These are phyloP conservation scores for Pulveroboletus frians DNA, from an alignment of 768 basidiomycete genomes.

Conservation along the genomic window DNA sequence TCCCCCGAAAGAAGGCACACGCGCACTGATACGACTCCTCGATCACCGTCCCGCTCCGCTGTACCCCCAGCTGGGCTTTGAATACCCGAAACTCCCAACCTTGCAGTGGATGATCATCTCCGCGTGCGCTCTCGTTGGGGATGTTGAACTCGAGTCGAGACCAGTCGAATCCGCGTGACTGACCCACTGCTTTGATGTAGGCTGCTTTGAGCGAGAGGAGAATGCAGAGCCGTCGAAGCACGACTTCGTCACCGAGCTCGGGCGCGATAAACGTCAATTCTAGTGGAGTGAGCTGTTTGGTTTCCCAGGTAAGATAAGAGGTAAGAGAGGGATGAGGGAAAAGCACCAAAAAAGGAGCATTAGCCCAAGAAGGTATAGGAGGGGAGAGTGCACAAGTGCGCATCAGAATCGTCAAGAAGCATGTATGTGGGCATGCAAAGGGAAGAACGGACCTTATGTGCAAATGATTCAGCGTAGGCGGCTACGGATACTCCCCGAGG, in stretches of 20 bases:
- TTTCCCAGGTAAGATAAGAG: too few relatives aligned
- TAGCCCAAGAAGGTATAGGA: neutral
- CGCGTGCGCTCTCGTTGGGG: conserved; percentile 52
- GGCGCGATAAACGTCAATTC: conserved; percentile 52
- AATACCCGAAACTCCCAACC: conserved; percentile 90
- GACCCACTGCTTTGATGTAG: conserved; percentile 81
- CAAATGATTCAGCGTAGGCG: conserved; percentile 65
- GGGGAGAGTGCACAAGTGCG: neutral
- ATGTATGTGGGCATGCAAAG: neutral
- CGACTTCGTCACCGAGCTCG: conserved; percentile 54
- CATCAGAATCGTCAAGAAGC: neutral
- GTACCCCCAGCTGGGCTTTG: conserved; percentile 65
- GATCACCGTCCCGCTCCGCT: conserved; percentile 45
- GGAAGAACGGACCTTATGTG: conserved; percentile 59
- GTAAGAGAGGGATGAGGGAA: too few relatives aligned
- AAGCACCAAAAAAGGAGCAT: neutral
- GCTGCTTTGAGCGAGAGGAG: conserved; percentile 75
- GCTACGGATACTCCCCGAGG: conserved; percentile 54
- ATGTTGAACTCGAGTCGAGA: conserved; percentile 80
- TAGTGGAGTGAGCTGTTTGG: conserved; percentile 38
- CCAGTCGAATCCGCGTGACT: conserved; percentile 75
- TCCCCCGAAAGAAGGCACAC: conserved; percentile 70
- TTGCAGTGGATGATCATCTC: conserved; percentile 61
- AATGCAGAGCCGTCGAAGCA: conserved; percentile 71
- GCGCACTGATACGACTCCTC: conserved; percentile 75